Percentiles rank a stretch among this genome's conserved stretches.
These are phyloP conservation scores for Hirsutella thompsonii DNA, from an alignment of 2,329 filamentous ascomycete genomes.

Conservation along the genomic window DNA sequence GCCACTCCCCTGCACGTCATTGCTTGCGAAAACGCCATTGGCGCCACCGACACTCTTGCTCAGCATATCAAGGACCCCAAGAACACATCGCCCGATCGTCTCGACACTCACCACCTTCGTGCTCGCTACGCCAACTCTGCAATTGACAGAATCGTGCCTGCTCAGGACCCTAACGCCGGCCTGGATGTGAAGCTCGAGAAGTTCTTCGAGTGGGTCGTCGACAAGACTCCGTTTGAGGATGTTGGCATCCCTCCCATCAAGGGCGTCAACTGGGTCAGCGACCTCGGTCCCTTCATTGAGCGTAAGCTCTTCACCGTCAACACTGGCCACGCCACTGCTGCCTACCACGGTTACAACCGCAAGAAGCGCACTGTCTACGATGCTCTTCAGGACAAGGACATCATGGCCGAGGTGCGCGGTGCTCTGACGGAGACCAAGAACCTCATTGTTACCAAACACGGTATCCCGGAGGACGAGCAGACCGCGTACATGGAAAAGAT, in stretches of 20 bases:
- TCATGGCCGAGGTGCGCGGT: constrained; percentile 66
- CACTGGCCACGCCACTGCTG: constrained; percentile 90
- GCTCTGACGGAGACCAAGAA: constrained; percentile 76
- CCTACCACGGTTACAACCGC: constrained; percentile 84
- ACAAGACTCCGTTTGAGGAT: constrained; percentile 69
- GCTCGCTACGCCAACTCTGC: constrained; percentile 94
- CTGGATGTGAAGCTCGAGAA: constrained; percentile 93
- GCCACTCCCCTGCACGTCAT: constrained; percentile 72
- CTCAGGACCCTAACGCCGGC: constrained; percentile 66
- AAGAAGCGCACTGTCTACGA: constrained; percentile 85
- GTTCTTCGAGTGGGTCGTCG: constrained; percentile 98
- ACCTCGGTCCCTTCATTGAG: constrained; percentile 93
- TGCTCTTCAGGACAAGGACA: constrained; percentile 66
- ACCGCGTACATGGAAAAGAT: constrained; percentile 84
- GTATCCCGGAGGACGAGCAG: constrained; percentile 63
- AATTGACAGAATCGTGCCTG: constrained; percentile 95
- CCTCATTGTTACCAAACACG: constrained; percentile 79
- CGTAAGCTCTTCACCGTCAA: constrained; percentile 99
- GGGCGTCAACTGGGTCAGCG: constrained; percentile 84
- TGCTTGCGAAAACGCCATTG: constrained; percentile 96
- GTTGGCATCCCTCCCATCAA: constrained; percentile 56
- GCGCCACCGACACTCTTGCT: constrained; percentile 79
- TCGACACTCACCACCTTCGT: constrained; percentile 56
- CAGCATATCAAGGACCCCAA: constrained; percentile 63
- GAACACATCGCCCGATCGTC: constrained; percentile 56